These are phyloP conservation scores for Coleophoma eucalyptorum DNA, from an alignment of 2,329 filamentous ascomycete species.

Conservation along the genomic window DNA sequence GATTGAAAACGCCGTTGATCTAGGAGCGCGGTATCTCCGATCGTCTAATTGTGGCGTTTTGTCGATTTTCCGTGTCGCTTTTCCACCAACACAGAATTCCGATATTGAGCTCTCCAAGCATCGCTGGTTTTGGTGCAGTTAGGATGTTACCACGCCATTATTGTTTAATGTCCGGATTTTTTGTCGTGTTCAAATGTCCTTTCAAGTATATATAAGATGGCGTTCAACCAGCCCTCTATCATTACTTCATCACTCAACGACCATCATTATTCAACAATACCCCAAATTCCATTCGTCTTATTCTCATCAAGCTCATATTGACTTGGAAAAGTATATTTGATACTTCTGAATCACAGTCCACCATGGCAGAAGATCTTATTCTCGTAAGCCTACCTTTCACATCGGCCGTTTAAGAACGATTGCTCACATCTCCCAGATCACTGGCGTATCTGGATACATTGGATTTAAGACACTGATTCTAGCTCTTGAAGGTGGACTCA, in stretches of 20 bases:
- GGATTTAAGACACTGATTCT: slow-evolving; percentile 7
- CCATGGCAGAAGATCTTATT: slow-evolving; percentile 12
- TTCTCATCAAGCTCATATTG: slow-evolving; percentile 2
- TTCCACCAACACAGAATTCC: slow-evolving; percentile 3
- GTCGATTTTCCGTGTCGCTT: slow-evolving; percentile 12
- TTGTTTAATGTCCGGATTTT: slow-evolving; percentile 9
- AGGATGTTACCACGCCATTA: slow-evolving; percentile 6
- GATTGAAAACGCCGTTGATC: background rate
- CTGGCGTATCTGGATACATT: slow-evolving; percentile 5
- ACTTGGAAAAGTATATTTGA: slow-evolving; percentile 1
- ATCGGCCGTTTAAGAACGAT: slow-evolving; percentile 2
- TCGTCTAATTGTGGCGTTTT: slow-evolving; percentile 7
- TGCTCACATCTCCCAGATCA: slow-evolving; percentile 6
- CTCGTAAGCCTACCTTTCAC: slow-evolving; percentile 1
- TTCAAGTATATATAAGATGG: slow-evolving; percentile 10
- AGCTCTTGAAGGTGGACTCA: slow-evolving; percentile 12
- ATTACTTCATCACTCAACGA: too few species aligned
- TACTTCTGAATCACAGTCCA: slow-evolving; percentile 4
- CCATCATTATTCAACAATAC: too few species aligned
- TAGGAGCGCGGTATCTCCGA: slow-evolving; percentile 4
- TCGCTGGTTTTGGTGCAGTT: slow-evolving; percentile 2
- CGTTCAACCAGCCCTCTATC: slow-evolving; percentile 1
- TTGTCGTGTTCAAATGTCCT: slow-evolving; percentile 9
- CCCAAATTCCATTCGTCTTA: background rate
- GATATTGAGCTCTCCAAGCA: slow-evolving; percentile 2